Evolutionary conservation across 768 basidiomycete species (phyloP), one percentile per base, ranked within the genome.

Genomic region (Serendipita indica): DNA sequence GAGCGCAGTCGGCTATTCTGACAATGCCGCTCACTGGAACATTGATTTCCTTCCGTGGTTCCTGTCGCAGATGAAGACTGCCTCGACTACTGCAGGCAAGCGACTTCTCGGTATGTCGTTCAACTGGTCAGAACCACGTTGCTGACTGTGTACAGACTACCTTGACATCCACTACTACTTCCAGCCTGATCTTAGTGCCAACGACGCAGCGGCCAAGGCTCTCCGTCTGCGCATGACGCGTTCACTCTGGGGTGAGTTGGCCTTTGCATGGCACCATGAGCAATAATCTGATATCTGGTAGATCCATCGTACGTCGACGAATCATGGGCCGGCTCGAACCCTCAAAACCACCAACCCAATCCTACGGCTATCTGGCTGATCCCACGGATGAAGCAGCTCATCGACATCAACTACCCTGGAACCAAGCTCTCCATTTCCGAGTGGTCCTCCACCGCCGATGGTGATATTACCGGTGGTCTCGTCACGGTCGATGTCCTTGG

Each of bases 21-120:
- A 79, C 62, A 78, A 72, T 34, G 69, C 73, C 12, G 77, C 77
- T 3, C 78, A 79, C 65, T 58, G 71, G 63, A 77, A 77, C 62
- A 74, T 70, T 32, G 78, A 79, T 64, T 79, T 78, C 70, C 57
- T 79, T 3, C 78, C 78, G 14, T 79, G 77, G 77, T 78, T 79
- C 74, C 68, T 79, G 49, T 52, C 65, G 14, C 68, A 79, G 65
- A 77, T 79, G 77, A 72, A 73, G 33, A 62, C 67, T 4, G 67
- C 69, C 2, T 72, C 73, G 39, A 63, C 62, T 6, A 66, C 60
- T 1, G 61, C 65, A 10, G 73, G 75, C 2, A 70, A 74, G 62
- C 69, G 77, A 12, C 67, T 78, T 22, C 67, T 79, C n/a, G 49
- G 49, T 54, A 28, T 25, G 49, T 28, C n/a, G 7, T n/a, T 18